phyloP scores from a whole-genome alignment of 2,329 filamentous ascomycete species.

The Pseudocercospora crystallina region DNA sequence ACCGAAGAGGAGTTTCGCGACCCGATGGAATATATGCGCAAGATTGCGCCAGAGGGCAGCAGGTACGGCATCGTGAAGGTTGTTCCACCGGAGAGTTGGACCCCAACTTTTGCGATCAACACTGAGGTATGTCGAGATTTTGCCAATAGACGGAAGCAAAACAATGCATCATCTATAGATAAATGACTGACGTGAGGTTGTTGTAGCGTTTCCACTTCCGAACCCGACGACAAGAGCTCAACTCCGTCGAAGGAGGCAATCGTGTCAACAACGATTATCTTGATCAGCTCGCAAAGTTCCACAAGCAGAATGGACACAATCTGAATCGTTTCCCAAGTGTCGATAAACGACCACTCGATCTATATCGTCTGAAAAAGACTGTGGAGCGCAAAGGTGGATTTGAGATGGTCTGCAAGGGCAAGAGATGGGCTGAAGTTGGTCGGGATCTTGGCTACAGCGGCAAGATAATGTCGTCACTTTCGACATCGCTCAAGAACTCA shows the following conservation, averaged over 20 bases:
- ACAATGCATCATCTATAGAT: neutral
- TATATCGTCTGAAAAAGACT: conserved; percentile 95
- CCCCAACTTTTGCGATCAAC: conserved; percentile 92
- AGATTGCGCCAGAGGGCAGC: conserved; percentile 80
- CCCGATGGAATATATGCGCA: conserved; percentile 88
- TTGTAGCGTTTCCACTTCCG: conserved; percentile 90
- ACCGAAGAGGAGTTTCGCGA: conserved; percentile 94
- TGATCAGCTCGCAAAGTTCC: conserved; percentile 91
- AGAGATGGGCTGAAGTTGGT: conserved; percentile 99
- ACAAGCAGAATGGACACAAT: conserved; percentile 93
- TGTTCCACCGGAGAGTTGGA: conserved; percentile 90
- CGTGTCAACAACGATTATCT: conserved; percentile 94
- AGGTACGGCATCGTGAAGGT: conserved; percentile 95
- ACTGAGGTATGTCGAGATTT: conserved; percentile 71
- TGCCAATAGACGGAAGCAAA: neutral
- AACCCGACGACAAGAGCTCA: conserved; percentile 92
- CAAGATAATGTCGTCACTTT: conserved; percentile 99
- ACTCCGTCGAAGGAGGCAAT: conserved; percentile 96
- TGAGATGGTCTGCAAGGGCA: conserved; percentile 92
- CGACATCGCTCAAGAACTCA: conserved; percentile 96
- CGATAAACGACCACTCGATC: conserved; percentile 92
- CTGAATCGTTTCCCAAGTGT: conserved; percentile 93
- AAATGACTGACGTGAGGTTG: conserved; percentile 27
- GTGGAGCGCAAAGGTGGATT: conserved; percentile 94
- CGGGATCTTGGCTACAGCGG: conserved; percentile 95